Percentiles rank a stretch among this genome's conserved stretches.
These are phyloP conservation scores for Russula brevipes DNA, from an alignment of 768 basidiomycete genomes.

Conservation along the genomic window DNA sequence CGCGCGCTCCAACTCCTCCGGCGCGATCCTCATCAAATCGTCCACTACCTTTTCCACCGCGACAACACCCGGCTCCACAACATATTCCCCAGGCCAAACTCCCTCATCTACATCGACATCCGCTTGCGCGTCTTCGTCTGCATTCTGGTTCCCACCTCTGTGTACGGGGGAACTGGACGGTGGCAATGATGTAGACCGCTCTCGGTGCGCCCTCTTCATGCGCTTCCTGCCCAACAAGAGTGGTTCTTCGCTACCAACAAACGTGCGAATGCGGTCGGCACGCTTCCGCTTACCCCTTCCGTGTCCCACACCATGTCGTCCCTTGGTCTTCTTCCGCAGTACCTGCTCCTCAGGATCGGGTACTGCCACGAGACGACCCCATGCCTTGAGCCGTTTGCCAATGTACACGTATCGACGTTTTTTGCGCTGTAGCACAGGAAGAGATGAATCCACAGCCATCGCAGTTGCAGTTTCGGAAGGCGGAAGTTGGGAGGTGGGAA, in stretches of 20 bases:
- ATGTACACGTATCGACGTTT: neutral
- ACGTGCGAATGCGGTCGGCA: neutral
- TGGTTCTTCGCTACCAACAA: constrained; percentile 1
- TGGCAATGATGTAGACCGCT: neutral
- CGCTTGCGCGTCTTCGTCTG: neutral
- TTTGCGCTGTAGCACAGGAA: neutral
- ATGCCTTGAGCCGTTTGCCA: constrained; percentile 7
- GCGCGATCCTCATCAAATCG: neutral
- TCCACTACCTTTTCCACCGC: neutral
- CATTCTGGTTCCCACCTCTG: neutral
- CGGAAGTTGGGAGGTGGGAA: neutral
- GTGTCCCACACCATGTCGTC: neutral
- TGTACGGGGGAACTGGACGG: too few relatives aligned
- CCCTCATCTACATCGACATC: neutral
- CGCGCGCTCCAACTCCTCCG: constrained; percentile 17
- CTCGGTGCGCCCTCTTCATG: neutral
- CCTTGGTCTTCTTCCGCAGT: neutral
- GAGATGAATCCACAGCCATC: neutral
- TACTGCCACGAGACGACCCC: constrained; percentile 3
- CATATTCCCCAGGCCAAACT: constrained; percentile 6
- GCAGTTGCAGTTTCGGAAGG: neutral
- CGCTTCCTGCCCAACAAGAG: neutral
- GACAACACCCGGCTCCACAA: neutral
- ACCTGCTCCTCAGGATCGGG: constrained; percentile 1
- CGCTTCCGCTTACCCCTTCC: neutral